Evolutionary conservation across 139 green algal genomes (phyloP).

Genomic region (Coccomyxa sp.): DNA sequence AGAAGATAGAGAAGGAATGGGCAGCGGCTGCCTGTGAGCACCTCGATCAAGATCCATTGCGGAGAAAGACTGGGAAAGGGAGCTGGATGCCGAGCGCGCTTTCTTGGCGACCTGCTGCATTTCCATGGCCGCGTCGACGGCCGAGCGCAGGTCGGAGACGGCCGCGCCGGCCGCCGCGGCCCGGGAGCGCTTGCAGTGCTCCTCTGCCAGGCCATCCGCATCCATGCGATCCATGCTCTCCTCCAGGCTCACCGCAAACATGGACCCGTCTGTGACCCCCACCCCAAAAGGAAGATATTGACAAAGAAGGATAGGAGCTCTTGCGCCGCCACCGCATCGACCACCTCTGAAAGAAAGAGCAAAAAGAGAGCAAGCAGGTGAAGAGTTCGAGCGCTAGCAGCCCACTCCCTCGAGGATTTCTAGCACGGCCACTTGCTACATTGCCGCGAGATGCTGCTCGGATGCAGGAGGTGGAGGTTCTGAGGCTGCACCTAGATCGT

Average conservation of each 20-base stretch:
- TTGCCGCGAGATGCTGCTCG: too few relatives aligned
- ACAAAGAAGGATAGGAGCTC: too few relatives aligned
- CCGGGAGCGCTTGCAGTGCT: slow-evolving; percentile 6
- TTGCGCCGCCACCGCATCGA: too few relatives aligned
- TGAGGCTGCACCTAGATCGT: background rate
- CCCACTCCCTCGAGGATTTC: too few relatives aligned
- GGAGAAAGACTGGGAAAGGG: background rate
- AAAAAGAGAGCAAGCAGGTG: too few relatives aligned
- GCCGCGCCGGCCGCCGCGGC: background rate
- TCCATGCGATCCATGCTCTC: slow-evolving; percentile 14
- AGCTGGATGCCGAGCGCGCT: background rate
- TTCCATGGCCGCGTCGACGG: slow-evolving; percentile 11
- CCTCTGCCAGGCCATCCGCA: background rate
- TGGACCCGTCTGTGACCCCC: background rate
- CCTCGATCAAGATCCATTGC: background rate
- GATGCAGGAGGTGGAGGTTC: too few relatives aligned
- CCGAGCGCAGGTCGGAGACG: slow-evolving; percentile 7
- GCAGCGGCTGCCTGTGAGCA: background rate
- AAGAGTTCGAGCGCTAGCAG: too few relatives aligned
- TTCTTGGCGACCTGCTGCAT: background rate
- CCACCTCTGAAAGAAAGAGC: too few relatives aligned
- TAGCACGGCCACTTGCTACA: too few relatives aligned
- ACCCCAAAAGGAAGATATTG: too few relatives aligned
- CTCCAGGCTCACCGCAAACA: background rate
- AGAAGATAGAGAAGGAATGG: background rate